Base-by-base conservation (phyloP, 2,329 filamentous ascomycete genomes). In the Onygenales sp. region DNA sequence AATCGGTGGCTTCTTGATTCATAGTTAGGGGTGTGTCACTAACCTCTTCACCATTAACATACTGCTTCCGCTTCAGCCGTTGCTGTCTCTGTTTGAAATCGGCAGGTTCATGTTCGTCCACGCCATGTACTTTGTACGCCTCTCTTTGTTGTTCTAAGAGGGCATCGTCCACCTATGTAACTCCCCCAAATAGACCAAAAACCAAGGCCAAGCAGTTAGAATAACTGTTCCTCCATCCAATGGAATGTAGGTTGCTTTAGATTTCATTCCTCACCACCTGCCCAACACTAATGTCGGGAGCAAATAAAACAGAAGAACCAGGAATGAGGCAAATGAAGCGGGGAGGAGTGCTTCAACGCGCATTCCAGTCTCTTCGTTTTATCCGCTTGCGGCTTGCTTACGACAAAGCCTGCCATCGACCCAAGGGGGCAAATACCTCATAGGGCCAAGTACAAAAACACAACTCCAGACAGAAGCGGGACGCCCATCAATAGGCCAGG, bases 81-180 rank as follows among this genome's bases (percentile, higher is more conserved):
- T 71, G 69, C 42, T 74, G 72, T 13, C 37, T 32, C n/a, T 72
- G 71, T 5, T 63, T 62, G 10, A 60, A 11, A 40, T 48, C 46
- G n/a, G 59, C 57, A 34, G 72, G 68, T 56, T 77, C 78, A 43
- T 74, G 68, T 54, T 83, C 80, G 59, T 83, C 79, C 27, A 84
- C 80, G 10, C 80, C 82, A 47, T 72, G 68, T 13, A 83, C 76
- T 55, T 72, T 77, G 67, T 85, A 86, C 42, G 79, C 80, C 65
- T 78, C 74, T 66, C 77, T 74, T 65, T 86, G 82, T 67, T 82
- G 75, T 62, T 80, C 78, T 56, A 83, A 65, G 49, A 82, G 67
- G 49, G 76, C 76, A 67, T 84, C 80, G 65, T 84, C 81, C 66
- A 80, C 70, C 79, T 82, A 67, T 64, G 67, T 60, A 58, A 58